Conservation (phyloP, 2,329 filamentous ascomycete genomes). For the Fusarium neocosmosporiellum region DNA sequence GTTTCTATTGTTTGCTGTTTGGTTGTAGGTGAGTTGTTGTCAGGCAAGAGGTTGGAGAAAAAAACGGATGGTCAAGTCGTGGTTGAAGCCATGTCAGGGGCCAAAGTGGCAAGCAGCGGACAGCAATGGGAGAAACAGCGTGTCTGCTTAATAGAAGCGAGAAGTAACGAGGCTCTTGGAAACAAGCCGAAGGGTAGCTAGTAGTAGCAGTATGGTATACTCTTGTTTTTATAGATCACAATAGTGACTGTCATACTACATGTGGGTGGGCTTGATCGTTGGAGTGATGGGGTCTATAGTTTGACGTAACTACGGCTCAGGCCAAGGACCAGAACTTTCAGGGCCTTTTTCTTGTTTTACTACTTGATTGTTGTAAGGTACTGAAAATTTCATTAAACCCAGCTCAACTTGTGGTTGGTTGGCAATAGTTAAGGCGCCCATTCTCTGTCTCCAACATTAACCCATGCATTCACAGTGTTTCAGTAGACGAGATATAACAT, state of each 20-base stretch:
- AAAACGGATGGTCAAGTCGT: constrained; percentile 33
- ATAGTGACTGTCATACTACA: background rate
- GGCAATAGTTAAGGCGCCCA: background rate
- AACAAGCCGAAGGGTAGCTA: constrained; percentile 4
- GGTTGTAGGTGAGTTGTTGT: constrained; percentile 32
- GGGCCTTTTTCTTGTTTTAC: background rate
- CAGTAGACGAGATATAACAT: background rate
- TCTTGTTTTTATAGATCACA: background rate
- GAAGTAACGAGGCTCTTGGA: constrained; percentile 27
- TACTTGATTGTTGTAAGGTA: background rate
- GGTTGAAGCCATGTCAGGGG: constrained; percentile 25
- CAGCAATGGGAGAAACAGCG: constrained; percentile 30
- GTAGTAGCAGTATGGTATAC: background rate
- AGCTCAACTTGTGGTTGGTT: background rate
- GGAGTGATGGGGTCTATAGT: background rate
- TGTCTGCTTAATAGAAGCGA: constrained; percentile 41
- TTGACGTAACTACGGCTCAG: background rate
- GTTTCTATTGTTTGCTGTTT: constrained; percentile 28
- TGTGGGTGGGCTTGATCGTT: background rate
- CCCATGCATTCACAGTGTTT: background rate
- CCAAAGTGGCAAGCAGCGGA: constrained; percentile 21
- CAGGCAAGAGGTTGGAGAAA: constrained; percentile 31
- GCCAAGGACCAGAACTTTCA: background rate
- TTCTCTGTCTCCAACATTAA: background rate
- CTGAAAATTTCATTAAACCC: background rate